Conservation (phyloP, 1,139 yeast species). For the Candida labiduridarum region DNA sequence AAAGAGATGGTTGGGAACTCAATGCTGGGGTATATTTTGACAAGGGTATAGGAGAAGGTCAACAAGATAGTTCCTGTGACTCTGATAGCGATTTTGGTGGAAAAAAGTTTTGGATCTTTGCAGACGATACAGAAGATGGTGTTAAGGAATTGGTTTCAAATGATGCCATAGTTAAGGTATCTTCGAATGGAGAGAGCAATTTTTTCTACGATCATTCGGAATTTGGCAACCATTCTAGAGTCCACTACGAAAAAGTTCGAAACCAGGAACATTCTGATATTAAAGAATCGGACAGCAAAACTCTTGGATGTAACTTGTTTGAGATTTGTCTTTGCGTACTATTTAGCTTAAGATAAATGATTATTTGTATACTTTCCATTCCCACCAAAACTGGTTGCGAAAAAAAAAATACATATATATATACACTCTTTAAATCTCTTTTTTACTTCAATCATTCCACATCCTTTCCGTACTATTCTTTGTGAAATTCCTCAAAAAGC, state of each 20-base stretch:
- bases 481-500: neutral
- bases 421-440: neutral
- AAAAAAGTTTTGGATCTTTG: slow-evolving; percentile 1
- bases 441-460: neutral
- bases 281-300: neutral
- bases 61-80: neutral
- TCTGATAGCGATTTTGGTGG: neutral
- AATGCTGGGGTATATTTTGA: neutral
- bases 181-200: neutral
- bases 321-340: neutral
- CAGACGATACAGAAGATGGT: neutral
- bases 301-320: neutral
- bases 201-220: neutral
- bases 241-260: neutral
- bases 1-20: slow-evolving; percentile 1
- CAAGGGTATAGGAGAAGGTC: neutral
- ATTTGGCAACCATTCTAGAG: neutral
- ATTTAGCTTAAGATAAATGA: neutral
- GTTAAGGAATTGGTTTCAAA: neutral
- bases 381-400: slow-evolving; percentile 2
- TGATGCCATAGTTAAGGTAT: neutral
- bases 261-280: neutral
- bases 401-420: neutral
- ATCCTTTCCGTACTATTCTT: neutral
- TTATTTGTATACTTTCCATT: neutral